Base-by-base conservation (phyloP, 2,329 filamentous ascomycete species). In the Fusarium scirpi region DNA sequence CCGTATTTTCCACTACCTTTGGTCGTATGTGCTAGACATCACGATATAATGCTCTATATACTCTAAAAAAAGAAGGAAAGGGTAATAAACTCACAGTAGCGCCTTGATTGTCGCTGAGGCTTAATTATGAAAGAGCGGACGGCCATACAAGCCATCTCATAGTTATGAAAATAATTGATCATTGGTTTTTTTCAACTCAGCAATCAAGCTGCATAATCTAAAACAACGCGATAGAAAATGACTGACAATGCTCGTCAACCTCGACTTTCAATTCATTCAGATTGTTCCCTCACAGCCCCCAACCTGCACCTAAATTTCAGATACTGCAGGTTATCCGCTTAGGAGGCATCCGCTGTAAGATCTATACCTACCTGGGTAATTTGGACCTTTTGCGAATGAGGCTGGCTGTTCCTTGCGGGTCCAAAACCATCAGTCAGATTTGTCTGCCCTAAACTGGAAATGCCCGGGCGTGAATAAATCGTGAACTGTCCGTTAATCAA, bases 1-100 rank as follows among this genome's bases (percentile, higher is more conserved):
- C 55, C 46, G 38, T 44, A 25, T 44, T 44, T 44, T 22, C 41
- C 41, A 44, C 41, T 44, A 44, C 20, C 41, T 24, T 24, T 47
- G 25, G 24, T 29, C 41, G 41, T 44, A 44, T 43, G 40, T 43
- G 12, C 10, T 43, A 20, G 30, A 4, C 0, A 4, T 1, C 4
- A 8, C 1, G 7, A 15, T 15, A 1, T 15, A 0, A 32, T 15
- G 30, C 6, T 8, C 3, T 32, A 32, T 32, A 32, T 32, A 32
- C 7, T 32, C 1, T 15, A n/a, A n/a, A n/a, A n/a, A n/a, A n/a
- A n/a, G n/a, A n/a, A n/a, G n/a, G n/a, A n/a, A n/a, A n/a, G n/a
- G n/a, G n/a, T n/a, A n/a, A n/a, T n/a, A n/a, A 29, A 3, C 7
- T 15, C 7, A 32, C 15, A 16, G 13, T 16, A 32, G 7, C 30